Conservation (phyloP, 257 asterid species). For the Penstemon eatonii region DNA sequence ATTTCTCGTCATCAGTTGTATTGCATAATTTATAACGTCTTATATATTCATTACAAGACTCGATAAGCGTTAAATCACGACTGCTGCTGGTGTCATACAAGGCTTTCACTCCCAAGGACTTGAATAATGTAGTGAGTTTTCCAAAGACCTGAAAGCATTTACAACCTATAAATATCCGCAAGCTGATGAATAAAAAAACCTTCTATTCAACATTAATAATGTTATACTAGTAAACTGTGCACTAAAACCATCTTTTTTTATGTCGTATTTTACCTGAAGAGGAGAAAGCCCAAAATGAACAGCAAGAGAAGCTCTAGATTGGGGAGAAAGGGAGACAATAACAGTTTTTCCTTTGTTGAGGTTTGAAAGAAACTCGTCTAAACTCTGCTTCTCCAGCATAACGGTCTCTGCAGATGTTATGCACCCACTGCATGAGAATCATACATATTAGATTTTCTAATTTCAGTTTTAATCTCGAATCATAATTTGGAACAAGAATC, state of each 20-base stretch:
- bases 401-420: conserved; percentile 97
- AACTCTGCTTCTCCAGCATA: conserved; percentile 98
- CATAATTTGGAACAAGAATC: neutral
- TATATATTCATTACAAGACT: conserved; percentile 85
- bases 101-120: conserved; percentile 86
- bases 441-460: conserved; percentile 19
- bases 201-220: conserved; percentile 6
- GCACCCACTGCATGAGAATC: conserved; percentile 79
- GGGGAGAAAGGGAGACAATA: conserved; percentile 87
- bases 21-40: conserved; percentile 60
- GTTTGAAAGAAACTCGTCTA: conserved; percentile 77
- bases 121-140: conserved; percentile 83
- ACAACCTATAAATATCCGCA: conserved; percentile 12
- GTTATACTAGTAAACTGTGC: conserved; percentile 2
- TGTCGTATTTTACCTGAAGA: conserved; percentile 49
- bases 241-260: neutral
- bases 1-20: conserved; percentile 42
- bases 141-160: conserved; percentile 53
- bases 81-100: conserved; percentile 93
- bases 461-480: neutral
- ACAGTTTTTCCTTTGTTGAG: conserved; percentile 67
- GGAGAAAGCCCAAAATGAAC: conserved; percentile 80
- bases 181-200: conserved; percentile 14
- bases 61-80: conserved; percentile 82
- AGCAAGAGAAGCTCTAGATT: conserved; percentile 95